These are phyloP conservation scores for Talaromyces sp. DNA, from an alignment of 2,329 filamentous ascomycete genomes.

Conservation along the genomic window DNA sequence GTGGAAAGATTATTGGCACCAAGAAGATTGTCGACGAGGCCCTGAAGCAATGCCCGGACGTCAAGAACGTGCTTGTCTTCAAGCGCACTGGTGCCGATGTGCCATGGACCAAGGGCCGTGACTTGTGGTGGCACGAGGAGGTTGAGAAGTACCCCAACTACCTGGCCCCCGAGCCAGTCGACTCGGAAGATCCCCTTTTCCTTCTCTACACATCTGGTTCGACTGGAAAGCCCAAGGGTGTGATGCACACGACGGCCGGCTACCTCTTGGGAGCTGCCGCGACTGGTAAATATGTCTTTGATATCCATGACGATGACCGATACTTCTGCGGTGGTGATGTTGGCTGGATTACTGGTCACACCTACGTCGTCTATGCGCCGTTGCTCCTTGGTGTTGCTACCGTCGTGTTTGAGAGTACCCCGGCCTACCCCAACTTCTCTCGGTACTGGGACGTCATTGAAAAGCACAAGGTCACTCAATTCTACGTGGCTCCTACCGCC, in stretches of 20 bases:
- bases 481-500: slow-evolving; percentile 96
- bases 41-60: slow-evolving; percentile 88
- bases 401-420: slow-evolving; percentile 96
- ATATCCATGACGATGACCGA: slow-evolving; percentile 86
- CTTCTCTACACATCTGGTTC: slow-evolving; percentile 96
- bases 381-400: slow-evolving; percentile 88
- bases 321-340: slow-evolving; percentile 99
- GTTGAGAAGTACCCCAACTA: slow-evolving; percentile 94
- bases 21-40: slow-evolving; percentile 99
- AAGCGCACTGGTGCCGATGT: slow-evolving; percentile 92
- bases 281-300: slow-evolving; percentile 98
- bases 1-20: slow-evolving; percentile 93
- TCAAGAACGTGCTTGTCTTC: slow-evolving; percentile 81
- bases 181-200: slow-evolving; percentile 93
- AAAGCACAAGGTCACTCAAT: slow-evolving; percentile 91
- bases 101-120: slow-evolving; percentile 81
- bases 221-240: slow-evolving; percentile 97
- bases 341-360: slow-evolving; percentile 98
- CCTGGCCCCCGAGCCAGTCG: slow-evolving; percentile 81
- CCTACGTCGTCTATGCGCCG: slow-evolving; percentile 95
- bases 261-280: slow-evolving; percentile 90
- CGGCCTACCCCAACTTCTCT: slow-evolving; percentile 95
- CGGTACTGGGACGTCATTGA: slow-evolving; percentile 98
- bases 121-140: slow-evolving; percentile 99
- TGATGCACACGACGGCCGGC: slow-evolving; percentile 94